Conservation (phyloP, 208 protist species). For the Zelonia costaricensis region DNA sequence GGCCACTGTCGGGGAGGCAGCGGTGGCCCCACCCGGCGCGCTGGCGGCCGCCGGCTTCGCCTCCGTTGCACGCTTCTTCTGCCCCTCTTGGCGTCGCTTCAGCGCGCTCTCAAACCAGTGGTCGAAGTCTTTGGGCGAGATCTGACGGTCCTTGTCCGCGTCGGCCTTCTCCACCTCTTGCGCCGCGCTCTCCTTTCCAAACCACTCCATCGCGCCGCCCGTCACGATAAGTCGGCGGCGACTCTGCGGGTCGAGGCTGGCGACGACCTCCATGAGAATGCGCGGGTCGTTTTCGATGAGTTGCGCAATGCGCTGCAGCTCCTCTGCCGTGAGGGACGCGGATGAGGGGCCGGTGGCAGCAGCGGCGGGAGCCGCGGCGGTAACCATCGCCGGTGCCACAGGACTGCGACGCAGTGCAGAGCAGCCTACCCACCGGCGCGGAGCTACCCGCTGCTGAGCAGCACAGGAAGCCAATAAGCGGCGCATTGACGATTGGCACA, state of each 20-base stretch:
- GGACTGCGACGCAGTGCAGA: no score
- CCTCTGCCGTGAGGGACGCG: slow-evolving; percentile 33
- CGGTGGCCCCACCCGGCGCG: neutral
- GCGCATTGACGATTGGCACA: no score
- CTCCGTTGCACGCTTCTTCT: slow-evolving; percentile 30
- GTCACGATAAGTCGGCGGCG: slow-evolving; percentile 81
- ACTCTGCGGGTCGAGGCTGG: slow-evolving; percentile 68
- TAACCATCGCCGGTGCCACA: slow-evolving; percentile 1
- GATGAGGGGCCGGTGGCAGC: neutral
- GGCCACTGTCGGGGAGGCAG: neutral
- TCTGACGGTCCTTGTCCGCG: slow-evolving; percentile 75
- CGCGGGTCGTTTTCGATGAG: slow-evolving; percentile 83
- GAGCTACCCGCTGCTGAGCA: no score
- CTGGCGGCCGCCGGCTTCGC: slow-evolving; percentile 3
- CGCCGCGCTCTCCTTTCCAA: slow-evolving; percentile 84
- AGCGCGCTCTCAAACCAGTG: slow-evolving; percentile 88
- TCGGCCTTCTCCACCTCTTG: slow-evolving; percentile 81
- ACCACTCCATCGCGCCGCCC: slow-evolving; percentile 91
- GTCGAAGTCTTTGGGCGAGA: slow-evolving; percentile 92
- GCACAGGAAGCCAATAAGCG: no score
- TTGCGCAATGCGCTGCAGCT: slow-evolving; percentile 63
- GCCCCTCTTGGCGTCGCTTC: slow-evolving; percentile 57
- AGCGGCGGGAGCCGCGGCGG: neutral
- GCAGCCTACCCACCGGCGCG: no score
- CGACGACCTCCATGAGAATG: slow-evolving; percentile 82